Conservation (phyloP, 2,329 filamentous ascomycete species). For the Fusarium multiceps region DNA sequence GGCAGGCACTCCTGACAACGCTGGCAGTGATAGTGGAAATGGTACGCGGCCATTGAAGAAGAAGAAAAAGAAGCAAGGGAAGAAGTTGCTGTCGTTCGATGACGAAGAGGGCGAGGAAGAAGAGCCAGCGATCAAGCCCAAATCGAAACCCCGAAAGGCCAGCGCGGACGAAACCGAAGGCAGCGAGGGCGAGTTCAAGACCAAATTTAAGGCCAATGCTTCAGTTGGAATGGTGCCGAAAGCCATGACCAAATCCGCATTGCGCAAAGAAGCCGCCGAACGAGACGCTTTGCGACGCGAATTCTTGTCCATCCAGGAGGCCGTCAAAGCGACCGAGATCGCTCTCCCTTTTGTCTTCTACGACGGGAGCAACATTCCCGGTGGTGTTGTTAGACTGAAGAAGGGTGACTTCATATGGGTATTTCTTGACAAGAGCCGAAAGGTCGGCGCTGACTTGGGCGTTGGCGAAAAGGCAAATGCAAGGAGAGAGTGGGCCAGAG, state of each 20-base stretch:
- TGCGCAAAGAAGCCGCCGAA: conserved; percentile 82
- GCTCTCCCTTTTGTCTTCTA: conserved; percentile 96
- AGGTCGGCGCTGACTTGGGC: conserved; percentile 85
- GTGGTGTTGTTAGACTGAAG: conserved; percentile 84
- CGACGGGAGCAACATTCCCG: conserved; percentile 89
- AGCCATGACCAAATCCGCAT: conserved; percentile 73
- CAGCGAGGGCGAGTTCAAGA: conserved; percentile 33
- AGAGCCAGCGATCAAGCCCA: conserved; percentile 46
- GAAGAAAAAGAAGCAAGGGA: conserved; percentile 59
- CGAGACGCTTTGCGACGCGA: conserved; percentile 83
- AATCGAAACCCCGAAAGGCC: conserved; percentile 52
- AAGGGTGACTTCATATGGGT: conserved; percentile 96
- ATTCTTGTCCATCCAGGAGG: conserved; percentile 84
- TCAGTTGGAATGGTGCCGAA: conserved; percentile 76
- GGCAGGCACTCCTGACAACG: conserved; percentile 60
- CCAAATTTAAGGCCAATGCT: conserved; percentile 71
- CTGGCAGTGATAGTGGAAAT: conserved; percentile 50
- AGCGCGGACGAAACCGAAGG: conserved; percentile 49
- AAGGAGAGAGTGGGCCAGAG: conserved; percentile 86
- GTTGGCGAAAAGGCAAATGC: conserved; percentile 75
- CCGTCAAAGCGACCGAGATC: conserved; percentile 89
- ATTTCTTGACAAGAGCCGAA: conserved; percentile 90
- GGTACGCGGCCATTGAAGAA: conserved; percentile 42
- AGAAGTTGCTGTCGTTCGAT: conserved; percentile 71
- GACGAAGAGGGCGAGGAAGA: conserved; percentile 74